Evolutionary conservation across 2,329 filamentous ascomycete genomes (phyloP), one percentile per base, ranked within the genome.

Genomic region (Sordariomycetes sp.): DNA sequence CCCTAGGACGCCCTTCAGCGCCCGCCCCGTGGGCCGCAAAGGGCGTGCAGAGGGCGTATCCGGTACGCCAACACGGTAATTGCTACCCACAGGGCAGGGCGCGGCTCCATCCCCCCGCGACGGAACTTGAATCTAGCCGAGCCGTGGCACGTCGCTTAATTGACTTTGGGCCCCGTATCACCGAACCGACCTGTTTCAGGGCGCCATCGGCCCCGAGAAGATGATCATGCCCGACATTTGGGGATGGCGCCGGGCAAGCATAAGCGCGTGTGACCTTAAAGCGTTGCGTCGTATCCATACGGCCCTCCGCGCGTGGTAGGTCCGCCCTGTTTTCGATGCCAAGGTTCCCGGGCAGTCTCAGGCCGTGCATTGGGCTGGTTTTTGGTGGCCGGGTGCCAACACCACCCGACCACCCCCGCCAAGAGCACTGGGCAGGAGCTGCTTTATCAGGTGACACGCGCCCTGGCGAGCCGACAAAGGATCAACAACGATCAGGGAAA

Each of bases 401-500:
- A 32, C 28, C 39, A 7, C 15, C 13, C 39, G 39, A 17, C n/a
- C 39, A 15, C 39, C 39, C n/a, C 15, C 39, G 39, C 13, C 34
- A 55, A 28, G 24, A 22, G 35, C 36, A 22, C 39, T 56, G 50
- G 54, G 54, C 42, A 39, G 51, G 54, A 8, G 32, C 28, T 15
- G 17, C 12, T 51, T 28, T n/a, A 25, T 56, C 54, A 56, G 39
- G 54, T 56, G 54, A 56, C 42, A 56, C 20, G n/a, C 8, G 15
- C 12, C 22, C 25, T 32, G 20, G 51, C 15, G 20, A 32, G 20
- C 51, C 13, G n/a, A 32, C 28, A 32, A 7, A 20, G 4, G 8
- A 22, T 2, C 45, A 22, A n/a, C 7, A 17, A n/a, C 13, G 45
- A 12, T 8, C 45, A 50, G 22, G 45, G 45, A 50, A 50, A 50